Evolutionary conservation across 1,284 basidiomycete genomes (phyloP).

Genomic region (Heterobasidion occidentale): DNA sequence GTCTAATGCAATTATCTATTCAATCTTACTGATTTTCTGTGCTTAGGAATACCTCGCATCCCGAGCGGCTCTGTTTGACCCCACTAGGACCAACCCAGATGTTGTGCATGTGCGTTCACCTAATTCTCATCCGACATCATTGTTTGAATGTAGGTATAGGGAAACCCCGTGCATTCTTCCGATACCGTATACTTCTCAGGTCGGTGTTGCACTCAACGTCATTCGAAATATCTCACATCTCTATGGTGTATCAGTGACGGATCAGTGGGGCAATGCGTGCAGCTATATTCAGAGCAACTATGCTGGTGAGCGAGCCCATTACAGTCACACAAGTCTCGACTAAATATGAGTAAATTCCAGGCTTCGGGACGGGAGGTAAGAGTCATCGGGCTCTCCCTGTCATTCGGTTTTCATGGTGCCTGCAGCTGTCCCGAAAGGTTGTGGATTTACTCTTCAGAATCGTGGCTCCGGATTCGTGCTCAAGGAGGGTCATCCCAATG

Average conservation of each 20-base stretch:
- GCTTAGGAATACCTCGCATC: conserved; percentile 70
- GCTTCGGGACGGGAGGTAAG: conserved; percentile 72
- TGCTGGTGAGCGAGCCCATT: conserved; percentile 40
- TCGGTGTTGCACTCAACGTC: conserved; percentile 18
- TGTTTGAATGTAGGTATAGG: conserved; percentile 32
- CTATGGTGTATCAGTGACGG: conserved; percentile 45
- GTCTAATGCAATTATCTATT: not conserved
- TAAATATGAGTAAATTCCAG: conserved; percentile 22
- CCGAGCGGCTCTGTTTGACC: conserved; percentile 78
- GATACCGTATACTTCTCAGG: conserved; percentile 94
- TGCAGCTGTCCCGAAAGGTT: conserved; percentile 82
- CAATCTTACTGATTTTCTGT: too few species aligned
- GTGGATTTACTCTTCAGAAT: conserved; percentile 95
- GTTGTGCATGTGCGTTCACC: conserved; percentile 53
- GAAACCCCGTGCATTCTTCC: conserved; percentile 72
- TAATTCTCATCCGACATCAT: not conserved
- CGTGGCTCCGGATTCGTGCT: conserved; percentile 83
- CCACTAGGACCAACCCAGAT: conserved; percentile 52
- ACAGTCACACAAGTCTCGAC: not conserved
- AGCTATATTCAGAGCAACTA: conserved; percentile 95
- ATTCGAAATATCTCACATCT: conserved; percentile 1
- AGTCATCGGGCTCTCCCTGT: not conserved
- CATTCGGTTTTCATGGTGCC: not conserved
- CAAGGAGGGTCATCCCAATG: conserved; percentile 78
- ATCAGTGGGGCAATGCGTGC: conserved; percentile 90